Conservation (phyloP, 139 green algal species). For the Picochlorum costavermella region DNA sequence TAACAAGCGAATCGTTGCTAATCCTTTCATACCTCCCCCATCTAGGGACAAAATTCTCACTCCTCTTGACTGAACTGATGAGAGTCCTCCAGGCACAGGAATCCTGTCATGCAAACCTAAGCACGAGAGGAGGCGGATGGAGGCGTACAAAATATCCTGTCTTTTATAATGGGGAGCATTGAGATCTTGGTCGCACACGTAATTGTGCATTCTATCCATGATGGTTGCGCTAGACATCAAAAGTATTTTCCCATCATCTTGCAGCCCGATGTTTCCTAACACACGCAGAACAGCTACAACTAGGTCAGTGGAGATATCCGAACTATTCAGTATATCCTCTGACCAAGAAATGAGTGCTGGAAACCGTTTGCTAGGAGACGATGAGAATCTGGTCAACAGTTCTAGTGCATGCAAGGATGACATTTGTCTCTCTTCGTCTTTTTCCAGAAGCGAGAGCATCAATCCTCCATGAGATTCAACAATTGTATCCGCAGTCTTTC, state of each 20-base stretch:
- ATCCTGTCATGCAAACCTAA: constrained; percentile 63
- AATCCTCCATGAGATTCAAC: background rate
- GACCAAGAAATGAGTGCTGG: too few species aligned
- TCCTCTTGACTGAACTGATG: constrained; percentile 51
- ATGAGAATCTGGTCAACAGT: background rate
- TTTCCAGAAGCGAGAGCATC: background rate
- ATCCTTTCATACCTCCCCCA: constrained; percentile 86
- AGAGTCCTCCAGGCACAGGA: constrained; percentile 36
- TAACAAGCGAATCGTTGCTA: constrained; percentile 71
- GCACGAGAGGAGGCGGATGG: background rate
- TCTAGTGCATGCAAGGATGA: background rate
- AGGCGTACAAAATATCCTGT: too few species aligned
- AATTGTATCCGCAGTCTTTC: too few species aligned
- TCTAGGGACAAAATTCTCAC: constrained; percentile 89
- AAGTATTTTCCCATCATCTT: too few species aligned
- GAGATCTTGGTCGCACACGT: too few species aligned
- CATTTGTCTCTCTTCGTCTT: background rate
- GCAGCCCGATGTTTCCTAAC: background rate
- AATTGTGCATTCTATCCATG: too few species aligned
- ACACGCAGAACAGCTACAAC: too few species aligned
- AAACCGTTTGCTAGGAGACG: background rate
- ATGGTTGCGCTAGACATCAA: too few species aligned
- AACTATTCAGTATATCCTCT: too few species aligned
- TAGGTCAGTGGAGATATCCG: too few species aligned
- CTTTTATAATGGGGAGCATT: too few species aligned